Evolutionary conservation across 257 asterid species (phyloP).

Genomic region (Pogostemon cablin): DNA sequence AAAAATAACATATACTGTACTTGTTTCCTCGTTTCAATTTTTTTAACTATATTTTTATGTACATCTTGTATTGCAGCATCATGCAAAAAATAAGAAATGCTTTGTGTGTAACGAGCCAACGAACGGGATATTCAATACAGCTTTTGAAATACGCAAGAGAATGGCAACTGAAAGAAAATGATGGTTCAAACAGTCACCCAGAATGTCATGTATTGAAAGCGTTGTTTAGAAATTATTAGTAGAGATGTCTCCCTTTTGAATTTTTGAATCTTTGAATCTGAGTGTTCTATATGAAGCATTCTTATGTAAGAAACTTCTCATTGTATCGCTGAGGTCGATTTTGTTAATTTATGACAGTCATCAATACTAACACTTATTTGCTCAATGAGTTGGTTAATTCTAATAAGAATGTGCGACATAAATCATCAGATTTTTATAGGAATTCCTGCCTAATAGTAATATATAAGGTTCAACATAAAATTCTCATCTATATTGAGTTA

Average conservation of each 20-base stretch:
- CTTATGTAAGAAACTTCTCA: constrained; percentile 10
- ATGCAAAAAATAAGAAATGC: constrained; percentile 92
- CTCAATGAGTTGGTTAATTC: background rate
- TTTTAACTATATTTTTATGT: constrained; percentile 19
- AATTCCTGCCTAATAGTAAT: background rate
- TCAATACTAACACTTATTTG: background rate
- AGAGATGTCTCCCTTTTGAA: constrained; percentile 8
- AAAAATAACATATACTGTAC: background rate
- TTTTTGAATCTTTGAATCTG: background rate
- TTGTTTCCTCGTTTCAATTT: background rate
- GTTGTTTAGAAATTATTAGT: constrained; percentile 20
- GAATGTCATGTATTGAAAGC: constrained; percentile 16
- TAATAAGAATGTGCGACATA: background rate
- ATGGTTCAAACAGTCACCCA: constrained; percentile 24
- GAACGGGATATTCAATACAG: constrained; percentile 91
- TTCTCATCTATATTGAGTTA: too few relatives aligned
- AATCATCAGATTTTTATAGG: background rate
- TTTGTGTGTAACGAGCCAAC: constrained; percentile 98
- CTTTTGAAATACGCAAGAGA: constrained; percentile 84
- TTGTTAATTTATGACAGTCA: too few relatives aligned
- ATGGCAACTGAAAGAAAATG: constrained; percentile 64
- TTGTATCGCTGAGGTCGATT: background rate
- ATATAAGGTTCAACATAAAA: too few relatives aligned
- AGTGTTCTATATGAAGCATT: constrained; percentile 25
- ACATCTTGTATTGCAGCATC: constrained; percentile 66